Base-by-base conservation (phyloP, 2,329 filamentous ascomycete species). In the Ambrosiella cleistominuta region DNA sequence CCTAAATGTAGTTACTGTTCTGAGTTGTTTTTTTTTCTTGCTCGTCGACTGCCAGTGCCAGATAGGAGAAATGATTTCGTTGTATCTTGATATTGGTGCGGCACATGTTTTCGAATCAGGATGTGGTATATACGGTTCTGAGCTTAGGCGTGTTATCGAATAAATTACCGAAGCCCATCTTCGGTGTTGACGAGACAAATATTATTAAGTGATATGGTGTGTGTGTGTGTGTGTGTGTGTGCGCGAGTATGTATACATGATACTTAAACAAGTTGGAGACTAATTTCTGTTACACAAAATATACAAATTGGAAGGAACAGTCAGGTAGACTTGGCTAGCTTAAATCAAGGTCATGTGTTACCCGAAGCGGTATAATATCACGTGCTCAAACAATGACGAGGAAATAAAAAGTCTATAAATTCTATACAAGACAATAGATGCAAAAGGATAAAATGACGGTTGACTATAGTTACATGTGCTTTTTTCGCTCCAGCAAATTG, bases 401-500 rank as follows among this genome's bases (percentile, higher is more conserved):
- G 44, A 47, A 47, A 15, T 15, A 47, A 8, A 47, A 42, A 42
- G n/a, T 15, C 15, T 49, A 49, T 35, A 27, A 51, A 51, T 11
- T 42, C 6, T 42, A 36, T 13, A 19, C 9, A 47, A n/a, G n/a
- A 47, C 40, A 47, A 47, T 47, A 47, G 19, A 47, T 47, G n/a
- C 7, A 15, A 47, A 13, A 47, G 44, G n/a, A 7, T 55, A 55
- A 39, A n/a, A 39, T 37, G 27, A 27, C n/a, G 13, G 3, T 15
- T 17, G 15, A 17, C 37, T 40, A 39, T 42, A 27, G 7, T 15
- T 50, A 60, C 38, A 57, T 49, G 13, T 52, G 15, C 47, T 38
- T 60, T 54, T 63, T 19, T 15, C 36, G 49, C 17, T 53, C 55
- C 37, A 60, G 35, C 12, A 72, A 65, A 56, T 73, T 70, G 13